These are phyloP conservation scores for Acanthamoeba sp. DNA, from an alignment of 208 protist species.

Conservation along the genomic window DNA sequence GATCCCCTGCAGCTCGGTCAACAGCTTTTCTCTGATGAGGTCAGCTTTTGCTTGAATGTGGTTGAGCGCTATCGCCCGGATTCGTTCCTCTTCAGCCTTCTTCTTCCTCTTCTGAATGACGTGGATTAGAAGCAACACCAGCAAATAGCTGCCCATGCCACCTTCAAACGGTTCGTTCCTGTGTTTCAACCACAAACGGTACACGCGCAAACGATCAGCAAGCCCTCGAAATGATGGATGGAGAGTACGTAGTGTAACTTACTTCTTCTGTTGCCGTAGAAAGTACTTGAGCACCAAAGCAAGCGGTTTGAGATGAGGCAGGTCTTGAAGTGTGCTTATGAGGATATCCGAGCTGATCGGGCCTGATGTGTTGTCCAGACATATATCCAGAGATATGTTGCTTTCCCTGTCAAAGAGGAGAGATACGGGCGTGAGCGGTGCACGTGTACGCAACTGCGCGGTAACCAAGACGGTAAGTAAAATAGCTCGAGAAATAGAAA, in stretches of 20 bases:
- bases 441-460: too few relatives aligned
- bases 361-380: slow-evolving; percentile 28
- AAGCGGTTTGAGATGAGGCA: slow-evolving; percentile 26
- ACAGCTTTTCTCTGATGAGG: slow-evolving; percentile 1
- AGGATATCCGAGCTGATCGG: background rate
- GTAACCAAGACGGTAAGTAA: background rate
- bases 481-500: background rate
- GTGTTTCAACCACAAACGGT: background rate
- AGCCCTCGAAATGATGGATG: background rate
- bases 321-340: background rate
- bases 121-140: slow-evolving; percentile 47
- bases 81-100: background rate
- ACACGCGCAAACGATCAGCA: background rate
- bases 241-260: background rate
- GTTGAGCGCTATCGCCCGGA: background rate
- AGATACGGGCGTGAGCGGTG: background rate
- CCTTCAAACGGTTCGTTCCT: slow-evolving; percentile 36
- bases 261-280: slow-evolving; percentile 42
- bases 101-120: slow-evolving; percentile 18
- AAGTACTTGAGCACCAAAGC: slow-evolving; percentile 45
- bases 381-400: slow-evolving; percentile 1
- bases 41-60: background rate
- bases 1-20: background rate
- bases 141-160: slow-evolving; percentile 48
- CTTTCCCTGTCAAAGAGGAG: background rate